Conservation (phyloP, 2,329 filamentous ascomycete genomes). For the Talaromyces marneffei region DNA sequence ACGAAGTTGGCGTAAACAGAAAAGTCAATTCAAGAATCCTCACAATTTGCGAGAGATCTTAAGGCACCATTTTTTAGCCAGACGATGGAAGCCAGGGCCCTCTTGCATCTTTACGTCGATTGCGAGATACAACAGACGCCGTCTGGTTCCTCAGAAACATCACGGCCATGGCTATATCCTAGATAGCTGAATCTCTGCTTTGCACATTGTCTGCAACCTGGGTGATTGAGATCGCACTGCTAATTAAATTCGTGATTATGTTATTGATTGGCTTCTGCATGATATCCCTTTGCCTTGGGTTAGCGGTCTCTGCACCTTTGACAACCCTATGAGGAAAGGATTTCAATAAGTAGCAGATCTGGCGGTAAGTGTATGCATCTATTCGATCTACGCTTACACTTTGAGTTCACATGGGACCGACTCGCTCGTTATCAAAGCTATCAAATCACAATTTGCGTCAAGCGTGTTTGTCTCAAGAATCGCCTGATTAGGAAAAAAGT, state of each 20-base stretch:
- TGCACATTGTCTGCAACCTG: conserved; percentile 7
- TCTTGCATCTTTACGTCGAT: neutral
- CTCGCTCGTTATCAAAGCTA: neutral
- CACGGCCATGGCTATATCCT: conserved; percentile 10
- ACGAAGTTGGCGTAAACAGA: neutral
- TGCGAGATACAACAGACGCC: conserved; percentile 3
- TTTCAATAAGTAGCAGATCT: neutral
- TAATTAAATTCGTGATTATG: neutral
- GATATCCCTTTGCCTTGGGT: conserved; percentile 6
- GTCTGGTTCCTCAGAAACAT: conserved; percentile 13
- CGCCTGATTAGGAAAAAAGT: neutral
- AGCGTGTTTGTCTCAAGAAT: conserved; percentile 5
- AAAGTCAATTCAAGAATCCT: neutral
- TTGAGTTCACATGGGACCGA: neutral
- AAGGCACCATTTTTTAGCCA: neutral
- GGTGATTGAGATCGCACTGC: conserved; percentile 11
- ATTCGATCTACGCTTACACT: neutral
- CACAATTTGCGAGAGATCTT: neutral
- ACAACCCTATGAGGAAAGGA: neutral
- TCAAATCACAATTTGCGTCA: neutral
- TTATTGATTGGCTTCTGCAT: neutral
- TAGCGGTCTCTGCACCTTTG: conserved; percentile 14
- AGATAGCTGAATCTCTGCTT: conserved; percentile 9
- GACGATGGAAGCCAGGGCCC: neutral
- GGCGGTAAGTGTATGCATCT: neutral